Base-by-base conservation (phyloP, 768 basidiomycete species). In the Guyanaporus albipodus region DNA sequence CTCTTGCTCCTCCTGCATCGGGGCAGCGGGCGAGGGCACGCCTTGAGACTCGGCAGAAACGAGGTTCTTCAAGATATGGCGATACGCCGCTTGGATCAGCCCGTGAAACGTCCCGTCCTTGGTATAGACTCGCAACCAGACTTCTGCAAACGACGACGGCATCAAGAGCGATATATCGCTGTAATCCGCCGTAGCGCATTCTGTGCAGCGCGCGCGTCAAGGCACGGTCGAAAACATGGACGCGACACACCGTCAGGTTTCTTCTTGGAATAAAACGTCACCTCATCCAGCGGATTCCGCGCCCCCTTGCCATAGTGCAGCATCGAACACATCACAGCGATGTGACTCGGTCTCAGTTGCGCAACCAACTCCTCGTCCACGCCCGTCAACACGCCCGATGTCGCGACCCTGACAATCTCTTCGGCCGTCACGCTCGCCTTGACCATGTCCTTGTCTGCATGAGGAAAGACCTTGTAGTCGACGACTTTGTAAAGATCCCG, bases 231-330 rank as follows among this genome's bases (percentile, higher is more conserved):
- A 39, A 31, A 12, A 12, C 10, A 14, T 12, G 42, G 21, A 7
- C 10, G 21, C 15, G 11, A 62, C 74, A 48, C 56, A 89, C 87
- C 55, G 46, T 82, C 64, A 0, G 78, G 78, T 15, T 75, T 70
- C 12, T 71, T 67, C 62, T 90, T 90, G 0, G 81, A 79, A 56
- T 89, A 91, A 58, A 91, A 92, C 59, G 74, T 79, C 43, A 89
- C 78, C 14, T 66, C 73, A 36, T 83, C 75, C 37, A 91, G 58
- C 1, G 90, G 90, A 55, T 87, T 87, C 50, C 70, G 63, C 35
- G 79, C 77, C 52, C 76, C 71, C 80, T 85, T 87, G 4, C 89
- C 90, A 55, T 86, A 84, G 59, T 91, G 90, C 74, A 91, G 73
- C n/a, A 61, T 55, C 2, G 79, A 64, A 12, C 81, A 69, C 40